Evolutionary conservation across 257 asterid genomes (phyloP).

Genomic region (Nicotiana undulata): DNA sequence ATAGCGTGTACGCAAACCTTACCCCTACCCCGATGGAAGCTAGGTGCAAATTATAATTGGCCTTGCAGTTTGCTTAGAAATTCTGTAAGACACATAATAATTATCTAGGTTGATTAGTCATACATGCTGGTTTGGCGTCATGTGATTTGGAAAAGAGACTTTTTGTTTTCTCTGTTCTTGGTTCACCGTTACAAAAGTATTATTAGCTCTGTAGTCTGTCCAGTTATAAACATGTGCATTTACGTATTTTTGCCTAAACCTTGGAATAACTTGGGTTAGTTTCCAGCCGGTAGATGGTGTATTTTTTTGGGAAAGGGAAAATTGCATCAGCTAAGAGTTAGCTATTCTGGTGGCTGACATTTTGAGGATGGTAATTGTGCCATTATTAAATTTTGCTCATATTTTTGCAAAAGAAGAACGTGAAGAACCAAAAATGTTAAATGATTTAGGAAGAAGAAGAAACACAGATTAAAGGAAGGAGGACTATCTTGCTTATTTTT

Average conservation of each 20-base stretch:
- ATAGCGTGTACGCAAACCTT: too few species aligned
- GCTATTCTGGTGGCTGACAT: neutral
- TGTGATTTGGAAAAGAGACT: neutral
- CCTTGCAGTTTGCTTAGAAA: neutral
- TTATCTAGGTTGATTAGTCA: neutral
- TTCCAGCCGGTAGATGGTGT: neutral
- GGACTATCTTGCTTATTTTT: too few species aligned
- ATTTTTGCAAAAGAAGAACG: neutral
- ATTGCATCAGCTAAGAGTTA: neutral
- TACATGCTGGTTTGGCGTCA: neutral
- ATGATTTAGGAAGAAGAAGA: too few species aligned
- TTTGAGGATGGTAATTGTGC: neutral
- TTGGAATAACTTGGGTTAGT: neutral
- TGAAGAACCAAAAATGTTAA: neutral
- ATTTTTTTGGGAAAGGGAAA: neutral
- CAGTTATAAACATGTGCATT: neutral
- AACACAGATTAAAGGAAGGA: too few species aligned
- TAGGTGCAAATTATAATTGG: neutral
- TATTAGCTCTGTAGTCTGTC: neutral
- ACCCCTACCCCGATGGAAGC: neutral
- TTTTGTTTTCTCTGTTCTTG: neutral
- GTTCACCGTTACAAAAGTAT: neutral
- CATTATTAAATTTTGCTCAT: neutral
- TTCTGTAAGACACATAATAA: neutral
- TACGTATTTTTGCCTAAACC: neutral